Percentiles rank a stretch among this genome's conserved stretches.
These are phyloP conservation scores for Calcarisporium arbuscula DNA, from an alignment of 2,329 filamentous ascomycete genomes.

Conservation along the genomic window DNA sequence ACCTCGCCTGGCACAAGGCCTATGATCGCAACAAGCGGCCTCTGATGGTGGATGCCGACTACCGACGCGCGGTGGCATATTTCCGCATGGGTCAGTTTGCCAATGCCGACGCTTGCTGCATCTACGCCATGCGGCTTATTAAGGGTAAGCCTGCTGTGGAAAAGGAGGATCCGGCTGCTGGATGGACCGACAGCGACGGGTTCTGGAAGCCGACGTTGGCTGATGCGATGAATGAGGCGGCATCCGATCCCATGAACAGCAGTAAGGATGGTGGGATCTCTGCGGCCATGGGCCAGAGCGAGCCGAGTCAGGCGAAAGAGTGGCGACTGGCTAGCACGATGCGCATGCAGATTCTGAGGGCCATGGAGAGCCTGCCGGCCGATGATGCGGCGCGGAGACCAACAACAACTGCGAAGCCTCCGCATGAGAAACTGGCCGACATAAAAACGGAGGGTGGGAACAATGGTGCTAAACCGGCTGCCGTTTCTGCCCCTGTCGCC, in stretches of 20 bases:
- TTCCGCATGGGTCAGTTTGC: slow-evolving; percentile 65
- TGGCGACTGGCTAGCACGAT: slow-evolving; percentile 38
- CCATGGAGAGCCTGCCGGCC: slow-evolving; percentile 36
- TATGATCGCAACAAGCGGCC: slow-evolving; percentile 65
- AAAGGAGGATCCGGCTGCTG: slow-evolving; percentile 22
- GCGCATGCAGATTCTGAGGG: slow-evolving; percentile 40
- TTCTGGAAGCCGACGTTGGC: slow-evolving; percentile 37
- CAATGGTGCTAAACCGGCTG: neutral
- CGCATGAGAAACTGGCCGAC: slow-evolving; percentile 21
- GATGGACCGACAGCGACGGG: slow-evolving; percentile 36
- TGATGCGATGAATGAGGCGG: slow-evolving; percentile 21
- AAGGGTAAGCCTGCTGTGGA: slow-evolving; percentile 24
- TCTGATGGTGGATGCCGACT: slow-evolving; percentile 73
- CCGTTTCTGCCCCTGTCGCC: neutral
- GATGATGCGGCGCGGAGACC: slow-evolving; percentile 42
- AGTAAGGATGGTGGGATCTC: slow-evolving; percentile 4
- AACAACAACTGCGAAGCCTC: slow-evolving; percentile 25
- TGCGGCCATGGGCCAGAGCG: neutral
- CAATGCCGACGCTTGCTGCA: slow-evolving; percentile 67
- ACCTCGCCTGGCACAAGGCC: slow-evolving; percentile 57
- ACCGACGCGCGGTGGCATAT: slow-evolving; percentile 70
- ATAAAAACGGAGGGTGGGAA: slow-evolving; percentile 4
- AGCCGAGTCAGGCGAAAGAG: slow-evolving; percentile 13
- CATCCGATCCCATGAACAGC: slow-evolving; percentile 24
- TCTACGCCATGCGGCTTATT: slow-evolving; percentile 42